Evolutionary conservation across 2,329 filamentous ascomycete genomes (phyloP).

Genomic region (Colletotrichum spaethianum): DNA sequence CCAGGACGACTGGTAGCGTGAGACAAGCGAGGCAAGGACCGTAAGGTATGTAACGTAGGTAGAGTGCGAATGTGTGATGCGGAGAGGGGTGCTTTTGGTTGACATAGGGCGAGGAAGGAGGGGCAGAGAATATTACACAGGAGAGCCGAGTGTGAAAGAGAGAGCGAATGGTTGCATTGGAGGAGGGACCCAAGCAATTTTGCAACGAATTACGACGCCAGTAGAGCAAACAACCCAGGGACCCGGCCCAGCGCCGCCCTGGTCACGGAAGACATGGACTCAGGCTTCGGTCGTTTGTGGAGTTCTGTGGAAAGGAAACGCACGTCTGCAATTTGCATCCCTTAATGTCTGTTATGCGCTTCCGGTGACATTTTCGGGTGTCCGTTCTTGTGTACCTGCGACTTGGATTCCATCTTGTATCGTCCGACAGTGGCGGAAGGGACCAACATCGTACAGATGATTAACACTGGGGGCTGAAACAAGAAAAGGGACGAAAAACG

Average conservation of each 20-base stretch:
- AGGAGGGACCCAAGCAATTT: background rate
- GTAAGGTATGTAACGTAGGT: background rate
- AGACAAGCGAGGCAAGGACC: background rate
- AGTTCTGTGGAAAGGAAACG: background rate
- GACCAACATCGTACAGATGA: background rate
- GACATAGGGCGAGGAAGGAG: background rate
- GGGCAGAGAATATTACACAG: background rate
- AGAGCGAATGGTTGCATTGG: background rate
- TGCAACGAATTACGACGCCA: background rate
- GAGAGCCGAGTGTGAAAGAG: background rate
- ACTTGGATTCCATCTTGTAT: no score
- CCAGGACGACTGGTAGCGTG: background rate
- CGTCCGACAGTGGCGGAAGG: background rate
- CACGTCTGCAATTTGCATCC: background rate
- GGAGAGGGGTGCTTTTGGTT: conserved; percentile 3
- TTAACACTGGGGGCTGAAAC: background rate
- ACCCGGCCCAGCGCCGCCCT: background rate
- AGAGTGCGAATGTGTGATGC: background rate
- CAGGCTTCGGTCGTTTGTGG: background rate
- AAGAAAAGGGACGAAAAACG: background rate
- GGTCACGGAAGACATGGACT: background rate
- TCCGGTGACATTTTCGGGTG: background rate
- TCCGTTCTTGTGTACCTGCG: background rate
- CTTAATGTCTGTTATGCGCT: background rate
- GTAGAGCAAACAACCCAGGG: background rate